Conservation (phyloP, 1,284 basidiomycete genomes). For the Ganoderma boninense region DNA sequence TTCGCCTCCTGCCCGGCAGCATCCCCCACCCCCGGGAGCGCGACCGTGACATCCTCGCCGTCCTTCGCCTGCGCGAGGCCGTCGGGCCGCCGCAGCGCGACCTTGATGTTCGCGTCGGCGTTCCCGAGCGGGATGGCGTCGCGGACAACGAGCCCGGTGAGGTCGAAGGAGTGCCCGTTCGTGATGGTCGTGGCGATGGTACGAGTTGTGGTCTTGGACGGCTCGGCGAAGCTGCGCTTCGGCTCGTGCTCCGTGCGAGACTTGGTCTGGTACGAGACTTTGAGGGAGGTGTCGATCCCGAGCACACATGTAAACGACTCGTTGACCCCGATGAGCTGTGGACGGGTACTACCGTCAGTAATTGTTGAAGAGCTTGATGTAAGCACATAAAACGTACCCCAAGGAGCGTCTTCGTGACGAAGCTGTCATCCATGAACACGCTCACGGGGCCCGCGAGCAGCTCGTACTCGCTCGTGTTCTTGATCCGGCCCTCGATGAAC, state of each 20-base stretch:
- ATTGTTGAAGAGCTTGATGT: no score
- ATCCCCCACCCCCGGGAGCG: neutral
- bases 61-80: conserved; percentile 56
- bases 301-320: conserved; percentile 64
- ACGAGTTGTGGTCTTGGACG: conserved; percentile 51
- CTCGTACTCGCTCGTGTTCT: conserved; percentile 61
- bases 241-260: conserved; percentile 40
- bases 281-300: conserved; percentile 53
- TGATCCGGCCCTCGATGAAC: conserved; percentile 53
- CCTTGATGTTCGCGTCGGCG: conserved; percentile 48
- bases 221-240: conserved; percentile 49
- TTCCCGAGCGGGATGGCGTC: conserved; percentile 58
- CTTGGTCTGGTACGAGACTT: conserved; percentile 10
- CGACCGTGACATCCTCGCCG: conserved; percentile 46
- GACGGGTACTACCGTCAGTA: no score
- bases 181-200: conserved; percentile 52
- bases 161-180: conserved; percentile 56
- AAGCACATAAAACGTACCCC: conserved; percentile 50
- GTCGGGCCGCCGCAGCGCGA: conserved; percentile 55
- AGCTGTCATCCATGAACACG: conserved; percentile 59
- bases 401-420: conserved; percentile 56
- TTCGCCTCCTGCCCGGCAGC: neutral
- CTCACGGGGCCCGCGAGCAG: conserved; percentile 58
- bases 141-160: conserved; percentile 54
- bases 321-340: conserved; percentile 54